phyloP scores from a whole-genome alignment of 1,284 basidiomycete genomes.

The Sporisorium exsertum region DNA sequence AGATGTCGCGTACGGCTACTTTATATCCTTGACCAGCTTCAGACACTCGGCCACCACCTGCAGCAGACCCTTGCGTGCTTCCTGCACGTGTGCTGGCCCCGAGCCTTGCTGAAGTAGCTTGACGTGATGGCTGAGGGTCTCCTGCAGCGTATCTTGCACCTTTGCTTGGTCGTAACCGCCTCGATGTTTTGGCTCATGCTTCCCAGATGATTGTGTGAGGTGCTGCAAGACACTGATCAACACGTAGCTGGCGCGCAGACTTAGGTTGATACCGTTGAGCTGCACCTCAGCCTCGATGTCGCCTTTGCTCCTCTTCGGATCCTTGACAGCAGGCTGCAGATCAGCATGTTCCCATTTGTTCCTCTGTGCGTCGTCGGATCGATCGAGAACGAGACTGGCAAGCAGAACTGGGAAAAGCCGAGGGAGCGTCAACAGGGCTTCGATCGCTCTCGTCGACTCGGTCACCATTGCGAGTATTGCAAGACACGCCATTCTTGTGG shows the following conservation, averaged over 20 bases:
- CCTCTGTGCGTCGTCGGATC: constrained; percentile 22
- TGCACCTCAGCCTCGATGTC: constrained; percentile 21
- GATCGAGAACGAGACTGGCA: constrained; percentile 21
- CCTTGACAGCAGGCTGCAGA: constrained; percentile 4
- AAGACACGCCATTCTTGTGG: constrained; percentile 36
- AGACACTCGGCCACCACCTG: constrained; percentile 37
- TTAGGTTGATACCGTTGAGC: constrained; percentile 33
- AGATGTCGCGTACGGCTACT: not conserved
- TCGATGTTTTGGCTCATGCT: not conserved
- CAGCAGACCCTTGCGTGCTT: constrained; percentile 29
- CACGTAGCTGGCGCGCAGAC: constrained; percentile 37
- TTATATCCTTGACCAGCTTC: constrained; percentile 19
- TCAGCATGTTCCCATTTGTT: constrained; percentile 37
- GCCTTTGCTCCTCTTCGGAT: not conserved
- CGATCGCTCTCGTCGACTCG: constrained; percentile 10
- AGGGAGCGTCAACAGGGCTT: constrained; percentile 23
- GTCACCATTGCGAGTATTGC: constrained; percentile 36
- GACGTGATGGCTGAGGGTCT: constrained; percentile 21
- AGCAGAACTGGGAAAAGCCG: constrained; percentile 30
- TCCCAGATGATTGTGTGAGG: not conserved
- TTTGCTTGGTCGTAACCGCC: constrained; percentile 15
- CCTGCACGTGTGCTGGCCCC: constrained; percentile 21
- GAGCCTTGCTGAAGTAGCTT: constrained; percentile 11
- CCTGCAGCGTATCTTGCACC: constrained; percentile 19
- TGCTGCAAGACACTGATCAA: constrained; percentile 32